Evolutionary conservation across 2,329 filamentous ascomycete species (phyloP), one percentile per base, ranked within the genome.

Genomic region (Beauveria sp.): DNA sequence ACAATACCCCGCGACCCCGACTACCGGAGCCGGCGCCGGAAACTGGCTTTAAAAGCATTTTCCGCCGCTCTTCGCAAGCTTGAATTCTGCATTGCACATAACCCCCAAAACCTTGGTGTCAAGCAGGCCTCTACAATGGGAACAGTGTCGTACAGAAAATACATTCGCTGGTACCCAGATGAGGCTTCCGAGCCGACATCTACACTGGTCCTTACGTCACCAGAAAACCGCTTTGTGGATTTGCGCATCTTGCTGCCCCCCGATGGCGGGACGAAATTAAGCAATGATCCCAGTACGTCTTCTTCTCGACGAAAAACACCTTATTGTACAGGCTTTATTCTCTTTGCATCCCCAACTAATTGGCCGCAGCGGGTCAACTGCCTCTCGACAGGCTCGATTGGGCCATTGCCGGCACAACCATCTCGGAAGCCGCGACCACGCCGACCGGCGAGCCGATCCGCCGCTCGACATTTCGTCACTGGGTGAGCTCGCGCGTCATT

Each of bases 131-230:
- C 20, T 6, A 50, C 58, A 50, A 78, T 79, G 76, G 73, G 69
- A 22, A 78, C 74, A 66, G 82, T 88, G 47, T 88, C 85, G 0
- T 69, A 80, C 57, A 80, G 86, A 51, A 75, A 81, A 54, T 83
- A 79, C 64, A 87, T 88, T 65, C 79, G 79, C 63, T 86, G 84
- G 81, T 73, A 81, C 3, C 80, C 81, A 0, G 77, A 75, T 0
- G 68, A 73, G 18, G 70, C 79, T n/a, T 72, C 56, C 56, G 86
- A 89, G 70, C 83, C 83, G 18, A 89, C 86, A 0, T 81, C 79
- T 1, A 89, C 86, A 0, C 69, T 88, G 4, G 87, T 89, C 14
- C 74, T 89, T 51, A 89, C 86, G 0, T 84, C 84, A 3, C 81
- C 83, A 1, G 69, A 70, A 28, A 75, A 75, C 34, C 79, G 76